Base-by-base conservation (phyloP, 1,139 yeast species). In the Yueomyces sp. region DNA sequence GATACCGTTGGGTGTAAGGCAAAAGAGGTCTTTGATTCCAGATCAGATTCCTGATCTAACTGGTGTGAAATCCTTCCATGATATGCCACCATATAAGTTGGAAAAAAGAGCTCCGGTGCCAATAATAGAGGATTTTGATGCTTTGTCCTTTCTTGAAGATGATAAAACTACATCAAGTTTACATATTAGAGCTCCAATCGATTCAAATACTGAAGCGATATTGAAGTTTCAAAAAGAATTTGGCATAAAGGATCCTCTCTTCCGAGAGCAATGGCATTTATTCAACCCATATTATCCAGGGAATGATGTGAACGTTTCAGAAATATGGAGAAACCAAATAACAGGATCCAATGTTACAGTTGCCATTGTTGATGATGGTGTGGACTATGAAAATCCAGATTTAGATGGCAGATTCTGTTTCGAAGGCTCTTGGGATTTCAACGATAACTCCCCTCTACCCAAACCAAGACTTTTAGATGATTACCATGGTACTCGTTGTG, bases 401-500 rank as follows among this genome's bases (percentile, higher is more conserved):
- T 67, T 93, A 47, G 68, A 69, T 38, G 76, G 69, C 36, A 84
- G 82, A 54, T 91, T 81, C 62, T 81, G 76, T 56, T 68, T 75
- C 3, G 76, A 76, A 49, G 98, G 97, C 0, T 75, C 81, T 2
- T 91, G 93, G 86, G 98, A 93, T 63, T 93, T 77, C 60, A 93
- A 93, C 59, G 83, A 78, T 53, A 81, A 84, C 52, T 71, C 72
- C 0, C 70, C 76, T 19, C 66, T 78, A 38, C 99, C 99, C 1
- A 75, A 73, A 49, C 99, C 98, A 6, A 68, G 79, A 46, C 68
- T 89, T 38, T 62, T 53, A n/a, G 94, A 84, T 60, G 98, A 93
- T 59, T 77, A 79, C 52, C 99, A 93, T 61, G 99, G 99, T 3
- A 93, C 99, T 0, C 70, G 99, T 52, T 93, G 99, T 67, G 98